Base-by-base conservation (phyloP, 1,284 basidiomycete species). In the Marasmius sp. region DNA sequence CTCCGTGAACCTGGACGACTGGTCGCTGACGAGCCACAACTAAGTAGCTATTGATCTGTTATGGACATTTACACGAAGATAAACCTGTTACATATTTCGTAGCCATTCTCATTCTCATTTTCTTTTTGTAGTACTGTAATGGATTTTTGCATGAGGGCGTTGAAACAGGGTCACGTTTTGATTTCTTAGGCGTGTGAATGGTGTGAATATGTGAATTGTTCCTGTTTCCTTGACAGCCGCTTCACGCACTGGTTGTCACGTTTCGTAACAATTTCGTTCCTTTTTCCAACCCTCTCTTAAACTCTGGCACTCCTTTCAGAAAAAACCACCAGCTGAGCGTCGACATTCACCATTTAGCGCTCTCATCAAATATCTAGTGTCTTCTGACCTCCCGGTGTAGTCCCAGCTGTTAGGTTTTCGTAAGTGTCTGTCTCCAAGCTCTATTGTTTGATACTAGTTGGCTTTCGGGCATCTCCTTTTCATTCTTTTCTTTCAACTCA, bases 1-100 rank as follows among this genome's bases (percentile, higher is more conserved):
- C 8, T 62, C 60, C 47, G 65, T 66, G 34, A 52, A 62, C 37
- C 58, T 66, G 47, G 54, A 54, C 34, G 47, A 66, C 48, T 66
- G 65, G 65, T 58, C 60, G 52, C 45, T 66, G 36, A 61, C 54
- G 39, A 66, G 65, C 39, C 65, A 66, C 53, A 60, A 64, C 20
- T 51, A 45, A 51, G 43, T 47, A 52, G 33, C 34, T 10, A 34
- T 52, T 4, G 22, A 33, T n/a, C 33, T 22, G 14, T 36, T 33
- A 52, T 7, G 22, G 20, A 27, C 16, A 34, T 52, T 52, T 27
- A 27, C 27, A 27, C 27, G 27, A 27, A 27, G 27, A 27, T 27
- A 27, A 27, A 27, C 27, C 27, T 27, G 27, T 27, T 27, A 27
- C 27, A 27, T 27, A 27, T 27, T 27, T 27, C 27, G 27, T 27